Base-by-base conservation (phyloP, 2,329 filamentous ascomycete species). In the Trichoderma aggressivum region DNA sequence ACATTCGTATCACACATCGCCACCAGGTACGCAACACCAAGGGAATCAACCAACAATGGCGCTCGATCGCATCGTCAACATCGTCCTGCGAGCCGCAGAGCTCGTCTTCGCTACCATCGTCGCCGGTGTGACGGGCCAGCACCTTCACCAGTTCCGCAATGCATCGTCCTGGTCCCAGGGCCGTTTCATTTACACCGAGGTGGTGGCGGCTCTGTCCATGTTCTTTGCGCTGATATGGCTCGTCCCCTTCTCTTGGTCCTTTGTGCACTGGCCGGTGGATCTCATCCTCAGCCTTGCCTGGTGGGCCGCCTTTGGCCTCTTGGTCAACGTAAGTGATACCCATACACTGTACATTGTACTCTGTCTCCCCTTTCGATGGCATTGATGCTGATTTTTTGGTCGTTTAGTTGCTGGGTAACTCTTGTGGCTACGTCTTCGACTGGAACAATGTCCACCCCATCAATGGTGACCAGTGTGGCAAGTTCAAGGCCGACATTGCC, bases 101-200 rank as follows among this genome's bases (percentile, higher is more conserved):
- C 86, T 94, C 74, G 88, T 85, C 76, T 94, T 92, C 77, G 90
- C 87, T n/a, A 86, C 88, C 75, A 91, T 94, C 72, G 89, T 93
- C 65, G 89, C 90, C 28, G 92, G 91, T 72, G 84, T 94, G 73
- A 89, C 90, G 71, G 91, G 90, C 65, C 79, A 88, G 74, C 91
- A 91, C 79, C 87, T 94, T 30, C 86, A 89, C 78, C 75, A 81
- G 3, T 82, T 83, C 64, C 72, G 82, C 66, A 71, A 82, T 64
- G 79, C 83, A 43, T 84, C 85, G 67, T 80, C 84, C 72, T 90
- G 87, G 85, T 82, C 87, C 50, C 77, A 79, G 11, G 89, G 86
- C 43, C 89, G 92, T 70, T 90, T 91, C 82, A 93, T 94, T 81
- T 94, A 93, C 83, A 88, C 91, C 59, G 88, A 92, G 77, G 88